Percentiles rank a stretch among this genome's conserved stretches.
Conservation (phyloP, 78 protist species). For the Dictyostelium brefeldianum region DNA sequence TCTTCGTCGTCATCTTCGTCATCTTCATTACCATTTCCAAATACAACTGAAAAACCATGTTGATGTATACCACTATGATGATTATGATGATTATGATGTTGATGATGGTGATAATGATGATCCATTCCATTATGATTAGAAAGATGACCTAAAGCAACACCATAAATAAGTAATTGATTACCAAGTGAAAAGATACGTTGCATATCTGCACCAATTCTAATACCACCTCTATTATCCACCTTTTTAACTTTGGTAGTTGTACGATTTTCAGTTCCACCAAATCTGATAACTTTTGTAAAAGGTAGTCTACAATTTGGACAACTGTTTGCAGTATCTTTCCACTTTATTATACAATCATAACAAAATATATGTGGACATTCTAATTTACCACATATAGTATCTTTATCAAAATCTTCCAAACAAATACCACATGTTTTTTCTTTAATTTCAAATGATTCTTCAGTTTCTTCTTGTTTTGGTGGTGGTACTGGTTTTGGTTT, state of each 20-base stretch:
- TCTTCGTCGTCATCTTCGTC: no score
- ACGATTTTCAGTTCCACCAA: background rate
- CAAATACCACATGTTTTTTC: conserved; percentile 14
- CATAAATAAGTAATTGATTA: no score
- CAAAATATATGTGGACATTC: conserved; percentile 3
- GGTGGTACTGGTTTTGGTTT: no score
- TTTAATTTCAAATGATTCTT: background rate
- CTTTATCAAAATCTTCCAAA: background rate
- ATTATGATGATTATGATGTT: no score
- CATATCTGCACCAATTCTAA: no score
- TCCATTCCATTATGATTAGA: no score
- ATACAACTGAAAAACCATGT: no score
- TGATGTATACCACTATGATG: no score
- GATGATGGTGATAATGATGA: no score
- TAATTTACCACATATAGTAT: background rate
- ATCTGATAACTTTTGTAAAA: background rate
- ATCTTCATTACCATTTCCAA: no score
- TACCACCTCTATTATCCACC: background rate
- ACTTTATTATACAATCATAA: background rate
- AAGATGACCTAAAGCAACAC: no score
- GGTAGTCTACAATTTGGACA: background rate
- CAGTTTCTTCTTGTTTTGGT: background rate
- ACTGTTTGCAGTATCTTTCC: background rate
- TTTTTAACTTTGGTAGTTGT: background rate
- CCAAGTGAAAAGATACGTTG: no score